Conservation (phyloP, 208 protist genomes). For the Trypanosoma caninum region DNA sequence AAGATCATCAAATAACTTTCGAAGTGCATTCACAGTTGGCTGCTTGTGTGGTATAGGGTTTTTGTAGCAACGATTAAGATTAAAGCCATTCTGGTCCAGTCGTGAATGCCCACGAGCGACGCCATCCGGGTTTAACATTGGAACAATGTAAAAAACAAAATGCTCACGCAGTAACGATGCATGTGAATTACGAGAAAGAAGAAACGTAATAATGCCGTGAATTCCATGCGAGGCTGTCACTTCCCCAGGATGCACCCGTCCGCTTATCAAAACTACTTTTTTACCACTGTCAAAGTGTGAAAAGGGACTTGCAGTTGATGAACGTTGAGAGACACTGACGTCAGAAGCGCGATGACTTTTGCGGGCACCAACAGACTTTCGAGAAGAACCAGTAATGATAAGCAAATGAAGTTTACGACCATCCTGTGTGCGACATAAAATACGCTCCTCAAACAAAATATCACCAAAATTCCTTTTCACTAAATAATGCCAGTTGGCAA, state of each 20-base stretch:
- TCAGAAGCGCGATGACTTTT: constrained; percentile 2
- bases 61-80: constrained; percentile 95
- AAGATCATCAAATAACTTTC: constrained; percentile 73
- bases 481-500: constrained; percentile 73
- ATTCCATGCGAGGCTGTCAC: constrained; percentile 86
- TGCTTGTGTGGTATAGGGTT: constrained; percentile 63
- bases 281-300: constrained; percentile 74
- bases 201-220: constrained; percentile 89
- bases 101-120: constrained; percentile 92
- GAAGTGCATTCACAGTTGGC: constrained; percentile 82
- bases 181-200: constrained; percentile 62
- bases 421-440: constrained; percentile 74
- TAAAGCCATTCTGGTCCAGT: constrained; percentile 87
- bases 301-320: constrained; percentile 49
- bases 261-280: constrained; percentile 84
- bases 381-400: constrained; percentile 59
- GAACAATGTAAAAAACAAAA: constrained; percentile 93
- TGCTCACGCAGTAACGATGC: constrained; percentile 72
- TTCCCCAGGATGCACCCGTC: constrained; percentile 93
- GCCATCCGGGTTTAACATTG: constrained; percentile 94
- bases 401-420: constrained; percentile 82
- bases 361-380: not conserved
- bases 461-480: constrained; percentile 42
- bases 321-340: not conserved
- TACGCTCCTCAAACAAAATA: constrained; percentile 82